Evolutionary conservation across 2,329 filamentous ascomycete genomes (phyloP), one percentile per base, ranked within the genome.

Genomic region (Trichoderma koningii): DNA sequence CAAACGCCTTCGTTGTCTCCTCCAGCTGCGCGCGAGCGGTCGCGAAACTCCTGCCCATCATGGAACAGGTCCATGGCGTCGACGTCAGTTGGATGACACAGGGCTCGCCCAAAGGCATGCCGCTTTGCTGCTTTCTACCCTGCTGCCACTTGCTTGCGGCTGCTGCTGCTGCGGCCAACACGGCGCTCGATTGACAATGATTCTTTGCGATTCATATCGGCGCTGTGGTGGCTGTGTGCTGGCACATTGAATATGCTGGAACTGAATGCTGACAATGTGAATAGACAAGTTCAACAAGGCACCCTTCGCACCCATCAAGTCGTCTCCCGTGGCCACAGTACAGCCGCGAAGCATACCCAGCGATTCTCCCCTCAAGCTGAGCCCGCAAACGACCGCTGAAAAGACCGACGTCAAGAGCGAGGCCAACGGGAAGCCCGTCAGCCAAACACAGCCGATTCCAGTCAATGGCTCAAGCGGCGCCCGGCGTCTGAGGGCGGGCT

Each of bases 51-150:
- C 62, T n/a, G 21, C 55, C 56, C 74, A 81, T 70, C 67, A 94
- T 94, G 91, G 91, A 94, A 78, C 88, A 90, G 71, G 86, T 91
- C 69, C 88, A 92, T 76, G 89, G 89, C 70, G 86, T 96, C 73
- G 92, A 96, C 78, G 92, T 96, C 74, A 93, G 90, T 78, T 96
- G 92, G 92, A 90, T 96, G 82, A 84, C 84, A 71, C 90, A 95
- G 78, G 90, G 91, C 74, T 87, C 89, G 71, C 87, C 88, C 69
- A 93, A 90, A 89, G 92, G 92, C 91, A 83, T 78, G 84, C 71
- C 21, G 28, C 60, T 63, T 64, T 64, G 59, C 64, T 51, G 55
- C 50, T 42, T 66, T 30, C 9, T 23, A 23, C 21, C 61, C 68
- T 30, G 7, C 10, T 38, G 12, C 34, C 12, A 38, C 34, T 14